Conservation (phyloP, 805 yeast genomes). For the Pichia cabralensis region DNA sequence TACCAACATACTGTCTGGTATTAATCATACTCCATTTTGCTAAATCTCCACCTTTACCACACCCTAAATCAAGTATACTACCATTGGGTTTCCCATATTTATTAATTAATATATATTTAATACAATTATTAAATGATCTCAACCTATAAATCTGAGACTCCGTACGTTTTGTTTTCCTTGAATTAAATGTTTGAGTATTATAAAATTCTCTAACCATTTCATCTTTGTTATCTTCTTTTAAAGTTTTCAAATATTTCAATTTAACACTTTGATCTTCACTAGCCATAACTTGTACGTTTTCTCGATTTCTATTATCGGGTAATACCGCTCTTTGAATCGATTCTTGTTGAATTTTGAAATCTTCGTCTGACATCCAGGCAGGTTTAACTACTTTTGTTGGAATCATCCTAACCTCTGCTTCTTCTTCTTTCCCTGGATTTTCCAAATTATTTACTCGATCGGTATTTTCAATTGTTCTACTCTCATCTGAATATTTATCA, state of each 20-base stretch:
- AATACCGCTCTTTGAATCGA: slow-evolving; percentile 10
- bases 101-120: slow-evolving; percentile 76
- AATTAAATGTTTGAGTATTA: slow-evolving; percentile 68
- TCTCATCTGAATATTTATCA: too few relatives aligned
- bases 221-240: slow-evolving; percentile 35
- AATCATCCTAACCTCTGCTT: too few relatives aligned
- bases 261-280: slow-evolving; percentile 13
- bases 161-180: slow-evolving; percentile 52
- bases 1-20: slow-evolving; percentile 72
- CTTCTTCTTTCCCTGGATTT: too few relatives aligned
- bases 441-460: too few relatives aligned
- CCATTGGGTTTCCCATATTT: slow-evolving; percentile 48
- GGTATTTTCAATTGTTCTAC: too few relatives aligned
- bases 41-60: slow-evolving; percentile 98
- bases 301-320: not conserved
- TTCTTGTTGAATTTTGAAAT: slow-evolving; percentile 16
- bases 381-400: slow-evolving; percentile 16
- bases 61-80: slow-evolving; percentile 75
- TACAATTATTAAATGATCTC: slow-evolving; percentile 83
- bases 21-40: slow-evolving; percentile 75
- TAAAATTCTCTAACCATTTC: slow-evolving; percentile 74
- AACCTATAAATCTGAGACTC: slow-evolving; percentile 78
- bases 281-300: slow-evolving; percentile 14
- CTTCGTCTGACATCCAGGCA: slow-evolving; percentile 26
- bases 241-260: slow-evolving; percentile 22